Percentiles rank a stretch among this genome's conserved stretches.
Conservation (phyloP, 2,329 filamentous ascomycete species). For the Botrytis pseudocinerea region DNA sequence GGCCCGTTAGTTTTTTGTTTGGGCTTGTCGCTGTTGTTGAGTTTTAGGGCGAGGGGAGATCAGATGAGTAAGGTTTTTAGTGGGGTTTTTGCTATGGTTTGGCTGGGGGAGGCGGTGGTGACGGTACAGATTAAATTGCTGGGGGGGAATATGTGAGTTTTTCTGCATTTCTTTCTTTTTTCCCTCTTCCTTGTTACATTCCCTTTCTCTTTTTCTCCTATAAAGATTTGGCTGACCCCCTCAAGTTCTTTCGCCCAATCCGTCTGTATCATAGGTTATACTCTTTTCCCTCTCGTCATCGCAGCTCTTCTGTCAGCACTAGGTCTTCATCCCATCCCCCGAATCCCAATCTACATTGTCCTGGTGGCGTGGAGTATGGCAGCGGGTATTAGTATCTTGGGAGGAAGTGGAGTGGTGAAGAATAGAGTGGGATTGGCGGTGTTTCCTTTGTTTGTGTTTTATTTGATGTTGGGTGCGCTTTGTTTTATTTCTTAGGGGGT, state of each 20-base stretch:
- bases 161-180: background rate
- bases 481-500: constrained; percentile 26
- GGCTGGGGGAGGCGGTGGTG: constrained; percentile 94
- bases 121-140: constrained; percentile 97
- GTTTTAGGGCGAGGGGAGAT: constrained; percentile 72
- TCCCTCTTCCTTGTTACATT: background rate
- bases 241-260: constrained; percentile 93
- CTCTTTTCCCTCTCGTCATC: constrained; percentile 93
- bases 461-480: constrained; percentile 23
- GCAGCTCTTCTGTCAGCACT: constrained; percentile 87
- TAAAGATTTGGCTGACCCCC: background rate
- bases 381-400: constrained; percentile 52
- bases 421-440: constrained; percentile 27
- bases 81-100: constrained; percentile 93
- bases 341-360: constrained; percentile 87
- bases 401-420: constrained; percentile 27
- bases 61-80: constrained; percentile 92
- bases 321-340: constrained; percentile 72
- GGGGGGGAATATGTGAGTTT: constrained; percentile 92
- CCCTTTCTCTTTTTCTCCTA: background rate
- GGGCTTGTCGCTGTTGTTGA: constrained; percentile 82
- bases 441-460: constrained; percentile 28
- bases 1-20: constrained; percentile 94
- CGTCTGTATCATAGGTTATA: constrained; percentile 97
- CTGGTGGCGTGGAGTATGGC: constrained; percentile 91